These are phyloP conservation scores for Leptographium radiaticola DNA, from an alignment of 2,329 filamentous ascomycete genomes.

Conservation along the genomic window DNA sequence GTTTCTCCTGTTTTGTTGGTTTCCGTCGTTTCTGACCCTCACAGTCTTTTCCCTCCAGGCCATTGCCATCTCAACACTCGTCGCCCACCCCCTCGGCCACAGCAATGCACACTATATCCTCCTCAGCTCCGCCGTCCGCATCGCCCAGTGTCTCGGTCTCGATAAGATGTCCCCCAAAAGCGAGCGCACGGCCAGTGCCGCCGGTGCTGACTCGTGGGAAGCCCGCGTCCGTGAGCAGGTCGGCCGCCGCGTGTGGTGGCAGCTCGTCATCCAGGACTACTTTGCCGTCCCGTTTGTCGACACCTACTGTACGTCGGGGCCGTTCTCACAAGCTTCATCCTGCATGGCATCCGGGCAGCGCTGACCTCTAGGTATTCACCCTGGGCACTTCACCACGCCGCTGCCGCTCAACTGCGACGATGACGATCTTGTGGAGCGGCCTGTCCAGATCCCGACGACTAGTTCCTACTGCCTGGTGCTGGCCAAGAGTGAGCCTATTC, in stretches of 20 bases:
- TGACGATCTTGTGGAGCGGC: not conserved
- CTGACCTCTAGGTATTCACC: not conserved
- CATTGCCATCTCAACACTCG: not conserved
- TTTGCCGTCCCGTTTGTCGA: not conserved
- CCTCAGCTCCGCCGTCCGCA: not conserved
- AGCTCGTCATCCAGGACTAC: not conserved
- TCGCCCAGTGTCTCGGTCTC: not conserved
- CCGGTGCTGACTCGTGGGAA: not conserved
- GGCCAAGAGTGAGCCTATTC: not conserved
- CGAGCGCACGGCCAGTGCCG: not conserved
- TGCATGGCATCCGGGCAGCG: not conserved
- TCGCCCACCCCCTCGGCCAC: not conserved
- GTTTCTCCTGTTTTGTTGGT: not conserved
- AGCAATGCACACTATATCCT: not conserved
- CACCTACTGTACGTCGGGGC: not conserved
- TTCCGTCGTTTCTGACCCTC: not conserved
- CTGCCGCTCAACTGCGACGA: not conserved
- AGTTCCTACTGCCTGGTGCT: not conserved
- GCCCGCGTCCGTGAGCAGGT: not conserved
- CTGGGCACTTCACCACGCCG: not conserved
- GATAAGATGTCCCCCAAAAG: not conserved
- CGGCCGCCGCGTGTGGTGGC: not conserved
- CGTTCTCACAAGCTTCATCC: not conserved
- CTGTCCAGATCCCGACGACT: not conserved
- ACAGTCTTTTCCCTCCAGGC: not conserved